A percentile compares a stretch with the other conserved stretches of the same genome.
phyloP scores from a whole-genome alignment of 2,329 filamentous ascomycete species.

The Calonectria ilicicola region DNA sequence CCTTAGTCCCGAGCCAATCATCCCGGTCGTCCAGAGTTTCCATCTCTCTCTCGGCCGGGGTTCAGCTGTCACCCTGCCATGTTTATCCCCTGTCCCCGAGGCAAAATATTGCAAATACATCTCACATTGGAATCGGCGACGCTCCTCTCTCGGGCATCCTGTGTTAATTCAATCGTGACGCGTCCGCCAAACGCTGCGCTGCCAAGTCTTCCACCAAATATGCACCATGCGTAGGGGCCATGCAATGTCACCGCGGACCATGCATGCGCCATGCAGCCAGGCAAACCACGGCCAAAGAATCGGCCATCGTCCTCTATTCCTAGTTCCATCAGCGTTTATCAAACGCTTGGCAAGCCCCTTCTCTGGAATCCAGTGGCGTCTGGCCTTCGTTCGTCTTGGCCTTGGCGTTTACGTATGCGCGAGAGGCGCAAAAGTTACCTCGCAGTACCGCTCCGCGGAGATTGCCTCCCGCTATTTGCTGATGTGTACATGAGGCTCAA shows the following conservation, averaged over 20 bases:
- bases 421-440: not conserved
- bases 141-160: not conserved
- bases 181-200: not conserved
- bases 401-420: conserved; percentile 7
- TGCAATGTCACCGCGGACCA: not conserved
- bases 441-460: too few species aligned
- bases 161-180: not conserved
- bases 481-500: too few species aligned
- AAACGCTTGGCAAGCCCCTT: conserved; percentile 12
- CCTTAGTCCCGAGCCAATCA: not conserved
- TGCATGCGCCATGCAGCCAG: not conserved
- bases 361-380: not conserved
- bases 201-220: not conserved
- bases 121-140: not conserved
- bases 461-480: too few species aligned
- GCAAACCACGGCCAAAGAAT: conserved; percentile 10
- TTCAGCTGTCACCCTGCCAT: not conserved
- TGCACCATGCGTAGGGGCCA: not conserved
- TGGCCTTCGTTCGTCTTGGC: not conserved
- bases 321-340: conserved; percentile 15
- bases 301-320: not conserved
- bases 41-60: conserved; percentile 10
- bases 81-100: not conserved
- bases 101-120: not conserved
- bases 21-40: conserved; percentile 1